phyloP scores from a whole-genome alignment of 306 rosid species.

The Psophocarpus tetragonolobus region DNA sequence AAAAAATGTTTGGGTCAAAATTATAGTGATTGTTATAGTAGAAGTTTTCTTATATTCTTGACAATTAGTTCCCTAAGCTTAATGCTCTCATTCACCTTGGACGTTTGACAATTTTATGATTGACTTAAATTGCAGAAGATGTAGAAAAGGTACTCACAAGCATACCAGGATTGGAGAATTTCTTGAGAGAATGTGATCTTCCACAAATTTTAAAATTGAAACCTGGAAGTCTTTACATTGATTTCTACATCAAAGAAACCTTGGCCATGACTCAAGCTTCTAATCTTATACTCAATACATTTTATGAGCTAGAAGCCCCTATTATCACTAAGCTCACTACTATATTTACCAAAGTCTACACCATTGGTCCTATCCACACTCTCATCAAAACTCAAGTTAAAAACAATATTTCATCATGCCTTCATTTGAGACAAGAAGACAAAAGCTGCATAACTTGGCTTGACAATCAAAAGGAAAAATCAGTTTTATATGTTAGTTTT shows the following conservation, averaged over 20 bases:
- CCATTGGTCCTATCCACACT: constrained; percentile 20
- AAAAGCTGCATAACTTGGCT: constrained; percentile 26
- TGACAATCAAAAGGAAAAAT: not conserved
- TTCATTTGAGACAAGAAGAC: not conserved
- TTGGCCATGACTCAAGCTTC: constrained; percentile 5
- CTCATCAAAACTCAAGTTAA: not conserved
- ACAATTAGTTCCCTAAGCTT: not conserved
- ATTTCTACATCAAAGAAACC: constrained; percentile 30
- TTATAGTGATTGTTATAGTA: not conserved
- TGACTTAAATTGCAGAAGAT: not conserved
- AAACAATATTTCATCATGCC: not conserved
- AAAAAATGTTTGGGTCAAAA: too few species aligned
- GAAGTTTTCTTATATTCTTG: not conserved
- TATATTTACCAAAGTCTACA: constrained; percentile 21
- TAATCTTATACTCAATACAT: constrained; percentile 23
- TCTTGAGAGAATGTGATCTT: constrained; percentile 12
- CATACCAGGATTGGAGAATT: constrained; percentile 16
- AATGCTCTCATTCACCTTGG: not conserved
- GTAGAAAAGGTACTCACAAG: not conserved
- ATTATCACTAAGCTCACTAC: constrained; percentile 9
- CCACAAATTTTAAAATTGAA: not conserved
- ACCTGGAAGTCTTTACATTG: not conserved
- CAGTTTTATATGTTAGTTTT: constrained; percentile 30
- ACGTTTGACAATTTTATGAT: not conserved
- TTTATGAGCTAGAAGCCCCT: constrained; percentile 24